Percentiles rank a stretch among this genome's conserved stretches.
Evolutionary conservation across 768 basidiomycete species (phyloP).

Genomic region (Candolleomyces aberdarensis): DNA sequence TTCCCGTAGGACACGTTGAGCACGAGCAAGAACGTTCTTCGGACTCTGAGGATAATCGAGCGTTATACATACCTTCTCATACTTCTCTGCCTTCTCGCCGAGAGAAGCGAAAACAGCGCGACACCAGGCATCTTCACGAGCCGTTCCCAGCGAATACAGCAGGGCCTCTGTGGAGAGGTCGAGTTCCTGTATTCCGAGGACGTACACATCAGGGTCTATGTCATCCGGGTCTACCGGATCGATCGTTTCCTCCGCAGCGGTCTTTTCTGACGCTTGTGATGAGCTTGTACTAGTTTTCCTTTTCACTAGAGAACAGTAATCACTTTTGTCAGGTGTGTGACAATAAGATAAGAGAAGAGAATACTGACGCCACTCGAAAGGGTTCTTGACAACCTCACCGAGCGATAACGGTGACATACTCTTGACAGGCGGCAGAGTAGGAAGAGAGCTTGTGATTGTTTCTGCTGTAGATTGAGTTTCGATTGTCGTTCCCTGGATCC

Average conservation of each 20-base stretch:
- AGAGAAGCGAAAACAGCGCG: slow-evolving; percentile 63
- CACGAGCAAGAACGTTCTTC: neutral
- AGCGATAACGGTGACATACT: slow-evolving; percentile 36
- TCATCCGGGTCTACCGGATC: slow-evolving; percentile 24
- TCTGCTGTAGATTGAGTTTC: neutral
- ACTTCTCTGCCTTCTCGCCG: slow-evolving; percentile 60
- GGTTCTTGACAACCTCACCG: slow-evolving; percentile 21
- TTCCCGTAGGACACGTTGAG: neutral
- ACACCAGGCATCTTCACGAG: slow-evolving; percentile 71
- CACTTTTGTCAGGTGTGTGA: neutral
- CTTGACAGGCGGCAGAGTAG: slow-evolving; percentile 30
- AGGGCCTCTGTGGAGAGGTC: slow-evolving; percentile 78
- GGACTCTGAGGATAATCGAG: neutral
- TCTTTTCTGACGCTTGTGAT: neutral
- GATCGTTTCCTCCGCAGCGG: slow-evolving; percentile 2
- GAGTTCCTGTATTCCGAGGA: slow-evolving; percentile 79
- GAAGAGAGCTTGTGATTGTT: neutral
- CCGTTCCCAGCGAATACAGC: slow-evolving; percentile 61
- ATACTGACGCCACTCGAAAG: slow-evolving; percentile 21
- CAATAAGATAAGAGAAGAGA: neutral
- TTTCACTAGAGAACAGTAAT: neutral
- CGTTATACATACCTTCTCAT: slow-evolving; percentile 55
- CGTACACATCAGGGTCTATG: slow-evolving; percentile 57
- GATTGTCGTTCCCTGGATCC: slow-evolving; percentile 44
- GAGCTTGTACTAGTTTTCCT: neutral